Evolutionary conservation across 805 yeast species (phyloP), one percentile per base, ranked within the genome.

Genomic region (Metschnikowia peoriensis): DNA sequence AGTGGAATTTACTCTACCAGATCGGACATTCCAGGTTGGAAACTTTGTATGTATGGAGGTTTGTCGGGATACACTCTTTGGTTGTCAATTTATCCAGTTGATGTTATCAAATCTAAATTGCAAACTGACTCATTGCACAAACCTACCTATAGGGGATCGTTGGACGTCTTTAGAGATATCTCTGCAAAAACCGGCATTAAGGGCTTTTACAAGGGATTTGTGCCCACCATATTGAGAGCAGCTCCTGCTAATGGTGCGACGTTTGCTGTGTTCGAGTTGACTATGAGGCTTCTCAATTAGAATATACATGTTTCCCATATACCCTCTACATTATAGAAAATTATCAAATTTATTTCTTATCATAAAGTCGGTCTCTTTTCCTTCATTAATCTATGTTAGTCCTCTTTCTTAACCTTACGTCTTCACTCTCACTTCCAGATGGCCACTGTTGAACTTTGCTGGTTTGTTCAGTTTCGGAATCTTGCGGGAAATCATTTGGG

Each of bases 231-330:
- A 57, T 74, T 94, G 58, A 86, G 99, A 72, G 98, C 99, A 46
- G 96, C 97, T 3, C 99, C 99, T 0, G 99, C 96, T 4, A 96
- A 94, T 67, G 99, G 97, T 41, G 96, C 96, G 32, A 96, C 99
- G 0, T 94, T 94, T 72, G 86, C 90, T 42, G 91, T 96, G 2
- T 94, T 94, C 67, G 99, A 94, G 70, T 71, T 87, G 47, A 88
- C 97, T 5, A 86, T 92, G 88, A 83, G 96, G 71, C 60, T 76
- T 28, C 65, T 82, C 43, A 74, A 67, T 52, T 78, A 57, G 56
- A 15, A 22, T 14, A 4, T 39, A 8, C 7, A 40, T 32, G 12
- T 8, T 15, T 28, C 42, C 29, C 12, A 22, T 7, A 28, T 28
- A 37, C 16, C 37, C 14, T n/a, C 4, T 27, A 29, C 14, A 17